These are phyloP conservation scores for Trypanosoma theileri DNA, from an alignment of 208 protist genomes.

Conservation along the genomic window DNA sequence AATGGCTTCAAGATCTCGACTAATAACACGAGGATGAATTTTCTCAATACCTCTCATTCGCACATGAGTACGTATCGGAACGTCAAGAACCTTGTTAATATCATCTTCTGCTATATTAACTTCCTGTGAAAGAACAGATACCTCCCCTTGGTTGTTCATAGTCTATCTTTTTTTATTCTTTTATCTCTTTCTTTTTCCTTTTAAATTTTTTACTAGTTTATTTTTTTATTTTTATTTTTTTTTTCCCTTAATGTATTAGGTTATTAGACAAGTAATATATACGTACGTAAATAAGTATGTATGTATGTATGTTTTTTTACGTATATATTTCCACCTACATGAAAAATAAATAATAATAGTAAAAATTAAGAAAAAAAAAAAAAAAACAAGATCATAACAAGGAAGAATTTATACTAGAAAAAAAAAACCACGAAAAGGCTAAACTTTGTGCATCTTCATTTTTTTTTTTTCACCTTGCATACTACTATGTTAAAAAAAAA, in stretches of 20 bases:
- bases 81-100: conserved; percentile 37
- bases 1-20: conserved; percentile 71
- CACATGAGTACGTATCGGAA: conserved; percentile 71
- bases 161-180: conserved; percentile 11
- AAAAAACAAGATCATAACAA: conserved; percentile 4
- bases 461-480: too few species aligned
- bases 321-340: too few species aligned
- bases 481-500: too few species aligned
- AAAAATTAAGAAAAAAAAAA: conserved; percentile 11
- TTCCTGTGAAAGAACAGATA: conserved; percentile 18
- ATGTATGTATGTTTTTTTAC: too few species aligned
- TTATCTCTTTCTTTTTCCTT: conserved; percentile 24
- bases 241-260: conserved; percentile 2
- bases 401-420: too few species aligned
- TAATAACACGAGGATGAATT: conserved; percentile 68
- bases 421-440: too few species aligned
- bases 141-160: conserved; percentile 21
- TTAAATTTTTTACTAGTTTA: neutral
- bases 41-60: conserved; percentile 48
- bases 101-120: conserved; percentile 61
- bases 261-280: conserved; percentile 5
- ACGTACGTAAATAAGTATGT: neutral
- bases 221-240: neutral
- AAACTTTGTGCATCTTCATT: too few species aligned
- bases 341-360: neutral